phyloP scores from a whole-genome alignment of 2,329 filamentous ascomycete genomes.

The Phialemoniopsis sp. region DNA sequence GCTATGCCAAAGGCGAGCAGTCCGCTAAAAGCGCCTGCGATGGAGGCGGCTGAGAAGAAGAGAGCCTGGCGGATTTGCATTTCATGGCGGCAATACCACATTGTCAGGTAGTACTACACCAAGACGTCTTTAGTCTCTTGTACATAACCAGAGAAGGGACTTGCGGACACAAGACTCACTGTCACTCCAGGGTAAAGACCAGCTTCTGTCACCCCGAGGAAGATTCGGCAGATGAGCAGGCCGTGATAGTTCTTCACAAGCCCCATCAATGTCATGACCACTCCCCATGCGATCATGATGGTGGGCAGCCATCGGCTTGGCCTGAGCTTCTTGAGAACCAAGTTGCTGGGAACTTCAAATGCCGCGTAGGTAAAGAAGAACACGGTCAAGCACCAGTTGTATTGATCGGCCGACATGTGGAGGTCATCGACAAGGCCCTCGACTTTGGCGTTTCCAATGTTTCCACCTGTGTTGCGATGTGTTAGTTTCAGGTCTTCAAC shows the following conservation, averaged over 20 bases:
- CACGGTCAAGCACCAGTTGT: conserved; percentile 65
- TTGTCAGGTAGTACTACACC: conserved; percentile 3
- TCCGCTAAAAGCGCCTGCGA: conserved; percentile 9
- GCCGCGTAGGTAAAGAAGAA: conserved; percentile 80
- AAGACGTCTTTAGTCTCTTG: too few species aligned
- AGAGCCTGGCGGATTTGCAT: conserved; percentile 8
- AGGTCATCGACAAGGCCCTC: conserved; percentile 45
- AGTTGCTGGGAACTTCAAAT: conserved; percentile 64
- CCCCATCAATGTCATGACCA: conserved; percentile 49
- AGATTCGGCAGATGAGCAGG: conserved; percentile 46
- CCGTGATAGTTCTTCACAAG: conserved; percentile 45
- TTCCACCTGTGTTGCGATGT: conserved; percentile 39
- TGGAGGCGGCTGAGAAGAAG: conserved; percentile 9
- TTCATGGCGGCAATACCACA: conserved; percentile 11
- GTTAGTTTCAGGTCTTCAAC: background rate
- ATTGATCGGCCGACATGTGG: conserved; percentile 59
- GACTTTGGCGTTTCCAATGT: conserved; percentile 65
- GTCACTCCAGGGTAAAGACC: conserved; percentile 64
- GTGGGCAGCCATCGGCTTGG: conserved; percentile 62
- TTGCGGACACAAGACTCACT: too few species aligned
- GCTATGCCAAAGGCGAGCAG: conserved; percentile 9
- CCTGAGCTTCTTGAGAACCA: conserved; percentile 60
- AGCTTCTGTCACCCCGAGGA: conserved; percentile 62
- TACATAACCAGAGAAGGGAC: too few species aligned
- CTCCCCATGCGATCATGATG: conserved; percentile 64